Conservation (phyloP, 495 filamentous ascomycete genomes). For the Trichocladium uniseriatum region DNA sequence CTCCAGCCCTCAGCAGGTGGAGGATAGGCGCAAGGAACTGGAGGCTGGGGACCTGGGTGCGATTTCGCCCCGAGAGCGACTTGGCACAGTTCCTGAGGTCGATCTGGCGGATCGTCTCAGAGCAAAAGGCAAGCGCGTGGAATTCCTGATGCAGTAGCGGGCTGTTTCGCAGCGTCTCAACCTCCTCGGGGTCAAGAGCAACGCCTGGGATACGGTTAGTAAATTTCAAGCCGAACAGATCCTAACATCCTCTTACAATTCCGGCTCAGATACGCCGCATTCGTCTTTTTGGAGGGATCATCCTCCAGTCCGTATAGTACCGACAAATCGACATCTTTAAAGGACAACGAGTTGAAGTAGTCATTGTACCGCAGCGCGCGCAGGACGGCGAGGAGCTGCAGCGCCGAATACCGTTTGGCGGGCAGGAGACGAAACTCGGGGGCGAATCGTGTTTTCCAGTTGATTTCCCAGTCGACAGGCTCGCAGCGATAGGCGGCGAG, state of each 20-base stretch:
- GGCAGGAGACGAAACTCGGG: slow-evolving; percentile 77
- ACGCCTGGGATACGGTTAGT: slow-evolving; percentile 18
- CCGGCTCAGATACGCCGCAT: slow-evolving; percentile 25
- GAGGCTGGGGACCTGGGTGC: slow-evolving; percentile 4
- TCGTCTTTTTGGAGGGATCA: slow-evolving; percentile 17
- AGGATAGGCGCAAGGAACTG: slow-evolving; percentile 29
- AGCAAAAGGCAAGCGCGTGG: slow-evolving; percentile 38
- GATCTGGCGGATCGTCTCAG: slow-evolving; percentile 36
- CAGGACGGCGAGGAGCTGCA: slow-evolving; percentile 79
- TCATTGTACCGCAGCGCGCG: slow-evolving; percentile 87
- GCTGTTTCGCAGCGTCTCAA: slow-evolving; percentile 29
- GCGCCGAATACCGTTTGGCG: slow-evolving; percentile 56
- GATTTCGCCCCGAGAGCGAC: slow-evolving; percentile 6
- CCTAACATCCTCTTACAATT: slow-evolving; percentile 16
- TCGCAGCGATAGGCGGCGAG: slow-evolving; percentile 66
- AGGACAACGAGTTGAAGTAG: slow-evolving; percentile 77
- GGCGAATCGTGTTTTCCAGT: slow-evolving; percentile 65
- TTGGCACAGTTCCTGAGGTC: slow-evolving; percentile 33
- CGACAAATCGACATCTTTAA: slow-evolving; percentile 58
- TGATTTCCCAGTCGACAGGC: slow-evolving; percentile 69
- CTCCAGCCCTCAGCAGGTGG: slow-evolving; percentile 19
- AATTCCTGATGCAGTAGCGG: slow-evolving; percentile 39
- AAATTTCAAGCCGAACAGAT: background rate
- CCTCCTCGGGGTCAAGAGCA: slow-evolving; percentile 24
- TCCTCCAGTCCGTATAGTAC: slow-evolving; percentile 28